Percentiles rank a stretch among this genome's conserved stretches.
Evolutionary conservation across 352 stramenopile species (phyloP).

Genomic region (Phytophthora multivora): DNA sequence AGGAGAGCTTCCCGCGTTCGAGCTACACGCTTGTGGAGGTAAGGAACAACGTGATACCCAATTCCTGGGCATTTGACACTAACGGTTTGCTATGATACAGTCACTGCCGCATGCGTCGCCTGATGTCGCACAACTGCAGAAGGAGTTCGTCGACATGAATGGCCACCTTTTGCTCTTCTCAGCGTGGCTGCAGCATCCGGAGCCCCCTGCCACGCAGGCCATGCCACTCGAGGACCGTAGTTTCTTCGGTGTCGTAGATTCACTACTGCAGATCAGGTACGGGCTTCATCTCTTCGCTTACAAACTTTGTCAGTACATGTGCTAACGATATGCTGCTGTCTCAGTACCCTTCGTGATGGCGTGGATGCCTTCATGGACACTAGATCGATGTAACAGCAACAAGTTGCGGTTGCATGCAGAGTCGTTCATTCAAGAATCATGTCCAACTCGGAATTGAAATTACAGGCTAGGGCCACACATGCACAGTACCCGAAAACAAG

Average conservation of each 20-base stretch:
- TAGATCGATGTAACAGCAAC: slow-evolving; percentile 23
- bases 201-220: slow-evolving; percentile 70
- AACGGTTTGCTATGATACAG: slow-evolving; percentile 19
- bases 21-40: slow-evolving; percentile 79
- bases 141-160: slow-evolving; percentile 51
- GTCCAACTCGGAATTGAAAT: slow-evolving; percentile 19
- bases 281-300: neutral
- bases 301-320: neutral
- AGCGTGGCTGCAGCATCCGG: slow-evolving; percentile 75
- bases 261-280: slow-evolving; percentile 76
- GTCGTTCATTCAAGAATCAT: slow-evolving; percentile 19
- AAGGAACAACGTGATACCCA: neutral
- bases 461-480: slow-evolving; percentile 8
- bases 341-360: slow-evolving; percentile 57
- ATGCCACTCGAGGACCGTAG: slow-evolving; percentile 65
- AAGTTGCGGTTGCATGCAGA: slow-evolving; percentile 11
- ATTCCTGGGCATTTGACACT: neutral
- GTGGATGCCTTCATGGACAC: slow-evolving; percentile 76
- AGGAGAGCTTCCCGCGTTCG: slow-evolving; percentile 80
- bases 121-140: slow-evolving; percentile 20
- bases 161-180: slow-evolving; percentile 74
- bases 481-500: slow-evolving; percentile 13
- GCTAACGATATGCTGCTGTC: slow-evolving; percentile 10
- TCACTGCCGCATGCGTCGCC: slow-evolving; percentile 43
- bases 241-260: slow-evolving; percentile 79